These are phyloP conservation scores for Hansfordia pulvinata DNA, from an alignment of 2,329 filamentous ascomycete species.

Conservation along the genomic window DNA sequence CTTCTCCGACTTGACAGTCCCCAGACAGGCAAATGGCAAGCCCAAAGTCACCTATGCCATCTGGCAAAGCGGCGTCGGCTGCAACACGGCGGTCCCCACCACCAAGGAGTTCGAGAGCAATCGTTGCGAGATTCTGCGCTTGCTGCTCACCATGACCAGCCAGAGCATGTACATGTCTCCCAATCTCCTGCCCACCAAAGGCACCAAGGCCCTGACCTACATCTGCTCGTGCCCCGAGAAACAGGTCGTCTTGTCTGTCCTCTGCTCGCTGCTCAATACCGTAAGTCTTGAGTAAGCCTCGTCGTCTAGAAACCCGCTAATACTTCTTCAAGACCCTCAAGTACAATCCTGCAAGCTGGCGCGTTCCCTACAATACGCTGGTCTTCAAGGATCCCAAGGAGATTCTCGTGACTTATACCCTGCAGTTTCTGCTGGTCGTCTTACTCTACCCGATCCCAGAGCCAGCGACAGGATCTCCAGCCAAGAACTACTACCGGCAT, in stretches of 20 bases:
- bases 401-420: slow-evolving; percentile 77
- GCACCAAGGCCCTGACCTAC: slow-evolving; percentile 76
- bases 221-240: slow-evolving; percentile 81
- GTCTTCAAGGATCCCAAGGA: slow-evolving; percentile 87
- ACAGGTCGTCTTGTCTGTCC: slow-evolving; percentile 74
- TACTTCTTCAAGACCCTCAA: slow-evolving; percentile 58
- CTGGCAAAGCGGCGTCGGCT: slow-evolving; percentile 96
- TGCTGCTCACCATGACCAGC: slow-evolving; percentile 75
- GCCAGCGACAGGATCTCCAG: slow-evolving; percentile 43
- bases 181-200: slow-evolving; percentile 64
- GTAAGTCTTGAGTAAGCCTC: slow-evolving; percentile 47
- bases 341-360: slow-evolving; percentile 90
- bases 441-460: slow-evolving; percentile 84
- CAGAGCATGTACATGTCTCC: slow-evolving; percentile 90
- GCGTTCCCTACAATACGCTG: slow-evolving; percentile 84
- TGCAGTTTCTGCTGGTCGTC: slow-evolving; percentile 79
- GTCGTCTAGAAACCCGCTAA: not conserved
- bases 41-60: slow-evolving; percentile 84
- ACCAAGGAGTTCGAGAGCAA: slow-evolving; percentile 91
- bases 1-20: slow-evolving; percentile 79
- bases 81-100: slow-evolving; percentile 75
- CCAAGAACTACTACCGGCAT: slow-evolving; percentile 89
- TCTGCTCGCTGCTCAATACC: slow-evolving; percentile 91
- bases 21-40: slow-evolving; percentile 55
- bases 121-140: slow-evolving; percentile 73